Base-by-base conservation (phyloP, 208 protist genomes). In the Wallacemonas rigidus region DNA sequence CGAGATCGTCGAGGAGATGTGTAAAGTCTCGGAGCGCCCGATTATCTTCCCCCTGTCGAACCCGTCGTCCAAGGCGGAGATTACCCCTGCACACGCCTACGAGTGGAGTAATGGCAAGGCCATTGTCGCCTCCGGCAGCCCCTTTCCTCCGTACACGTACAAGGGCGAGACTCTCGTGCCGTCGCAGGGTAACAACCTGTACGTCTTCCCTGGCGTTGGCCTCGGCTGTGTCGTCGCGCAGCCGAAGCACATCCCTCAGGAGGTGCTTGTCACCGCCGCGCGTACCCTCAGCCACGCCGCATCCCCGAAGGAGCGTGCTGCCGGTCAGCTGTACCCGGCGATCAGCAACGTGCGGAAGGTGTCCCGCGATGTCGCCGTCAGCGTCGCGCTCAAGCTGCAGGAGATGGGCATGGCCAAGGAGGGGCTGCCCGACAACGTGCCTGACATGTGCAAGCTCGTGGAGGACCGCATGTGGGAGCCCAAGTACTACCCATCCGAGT, bases 41-140 rank as follows among this genome's bases (percentile, higher is more conserved):
- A 94, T 99, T 72, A 88, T 99, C 56, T 98, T 99, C 68, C 79
- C 97, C 1, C 81, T 99, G n/a, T 98, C 91, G 36, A 96, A 96
- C 75, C 90, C 90, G 14, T 91, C 87, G 3, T 83, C 68, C 67
- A 92, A 93, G 50, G 51, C 86, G 14, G 90, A 95, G 77, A 77
- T 84, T 73, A 95, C 92, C 26, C 91, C 95, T 1, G 82, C 87
- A 40, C 69, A 98, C 68, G 96, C 95, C 35, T 95, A 91, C 82
- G 76, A 67, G 63, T 96, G 86, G 83, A 95, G 91, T 17, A 72
- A 98, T 38, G 97, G 97, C 69, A 81, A 75, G 40, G 86, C 80
- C 38, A 90, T 98, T 71, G 97, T 99, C 75, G 98, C 96, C 26
- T 90, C 85, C 39, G 98, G 98, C 53, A 95, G 84, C 57, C 98